Evolutionary conservation across 2,329 filamentous ascomycete genomes (phyloP), one percentile per base, ranked within the genome.

Genomic region (Sporothrix phasma): DNA sequence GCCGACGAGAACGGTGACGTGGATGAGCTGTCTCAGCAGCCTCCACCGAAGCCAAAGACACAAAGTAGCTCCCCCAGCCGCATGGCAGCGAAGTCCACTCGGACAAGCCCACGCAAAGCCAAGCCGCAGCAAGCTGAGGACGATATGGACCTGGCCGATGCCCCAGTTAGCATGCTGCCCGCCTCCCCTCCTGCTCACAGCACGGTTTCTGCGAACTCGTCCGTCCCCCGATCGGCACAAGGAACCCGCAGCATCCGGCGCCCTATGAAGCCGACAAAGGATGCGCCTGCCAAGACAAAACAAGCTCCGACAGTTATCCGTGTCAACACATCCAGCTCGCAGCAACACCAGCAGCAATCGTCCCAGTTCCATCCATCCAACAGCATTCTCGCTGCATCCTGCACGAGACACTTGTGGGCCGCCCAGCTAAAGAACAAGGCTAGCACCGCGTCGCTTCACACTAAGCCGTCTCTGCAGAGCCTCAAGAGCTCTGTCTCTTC

Each of bases 301-400:
- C 85, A 87, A 65, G 84, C 83, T 0, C 88, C 87, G 7, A 90
- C 88, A 3, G 84, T 88, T 64, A 92, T 88, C 69, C 84, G 83
- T 64, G 87, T 90, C 66, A 88, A 88, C 68, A 86, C 84, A 61
- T 82, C 82, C 24, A 72, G 71, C 68, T 87, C 85, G 10, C 84
- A 87, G 68, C 79, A 83, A 64, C 66, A 67, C 15, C 59, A 65
- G 41, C 66, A 67, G 24, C 66, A 67, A 41, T 7, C 56, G 7
- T 77, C 80, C 26, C 84, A 86, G 64, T 81, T 83, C 66, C 82
- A 86, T 62, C 81, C 84, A 11, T 80, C 84, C 1, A 84, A 83
- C 66, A 81, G 80, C 53, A 76, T 81, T 15, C 74, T 86, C 43
- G 80, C 85, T 3, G 80, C 86, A 3, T 83, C 76, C 76, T 84